These are phyloP conservation scores for Colletotrichum truncatum DNA, from an alignment of 2,329 filamentous ascomycete species.

Conservation along the genomic window DNA sequence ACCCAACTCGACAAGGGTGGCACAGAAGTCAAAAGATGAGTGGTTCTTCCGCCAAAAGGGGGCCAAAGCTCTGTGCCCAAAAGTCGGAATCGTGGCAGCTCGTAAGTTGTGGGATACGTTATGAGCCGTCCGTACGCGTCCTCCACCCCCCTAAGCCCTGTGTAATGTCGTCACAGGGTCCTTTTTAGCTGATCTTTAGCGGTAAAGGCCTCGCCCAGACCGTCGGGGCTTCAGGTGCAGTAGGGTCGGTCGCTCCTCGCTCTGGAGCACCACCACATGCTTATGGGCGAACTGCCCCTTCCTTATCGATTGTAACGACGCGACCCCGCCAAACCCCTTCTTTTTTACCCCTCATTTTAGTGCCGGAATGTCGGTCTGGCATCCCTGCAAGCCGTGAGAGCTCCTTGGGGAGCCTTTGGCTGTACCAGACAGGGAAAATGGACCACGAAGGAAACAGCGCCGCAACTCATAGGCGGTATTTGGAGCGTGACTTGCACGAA, in stretches of 20 bases:
- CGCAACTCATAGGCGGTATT: neutral
- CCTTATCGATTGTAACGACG: conserved; percentile 10
- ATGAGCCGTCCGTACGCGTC: neutral
- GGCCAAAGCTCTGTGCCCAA: too few relatives aligned
- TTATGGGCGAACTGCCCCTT: too few relatives aligned
- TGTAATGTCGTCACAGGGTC: conserved; percentile 14
- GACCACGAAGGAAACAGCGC: too few relatives aligned
- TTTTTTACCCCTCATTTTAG: conserved; percentile 15
- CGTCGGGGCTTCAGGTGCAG: neutral
- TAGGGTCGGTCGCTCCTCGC: too few relatives aligned
- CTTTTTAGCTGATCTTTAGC: conserved; percentile 11
- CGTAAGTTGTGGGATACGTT: neutral
- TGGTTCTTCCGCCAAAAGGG: conserved; percentile 1
- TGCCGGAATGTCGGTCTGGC: conserved; percentile 14
- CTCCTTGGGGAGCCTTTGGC: neutral
- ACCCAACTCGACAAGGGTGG: conserved; percentile 7
- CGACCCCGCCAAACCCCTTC: conserved; percentile 9
- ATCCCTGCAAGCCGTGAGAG: conserved; percentile 2
- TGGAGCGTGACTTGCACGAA: neutral
- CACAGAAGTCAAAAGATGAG: neutral
- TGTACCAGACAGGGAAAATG: too few relatives aligned
- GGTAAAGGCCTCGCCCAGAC: conserved; percentile 11
- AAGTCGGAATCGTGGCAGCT: neutral
- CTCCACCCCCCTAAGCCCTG: neutral
- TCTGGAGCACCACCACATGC: too few relatives aligned